Base-by-base conservation (phyloP, 129 eudicot species). In the Centella asiatica region DNA sequence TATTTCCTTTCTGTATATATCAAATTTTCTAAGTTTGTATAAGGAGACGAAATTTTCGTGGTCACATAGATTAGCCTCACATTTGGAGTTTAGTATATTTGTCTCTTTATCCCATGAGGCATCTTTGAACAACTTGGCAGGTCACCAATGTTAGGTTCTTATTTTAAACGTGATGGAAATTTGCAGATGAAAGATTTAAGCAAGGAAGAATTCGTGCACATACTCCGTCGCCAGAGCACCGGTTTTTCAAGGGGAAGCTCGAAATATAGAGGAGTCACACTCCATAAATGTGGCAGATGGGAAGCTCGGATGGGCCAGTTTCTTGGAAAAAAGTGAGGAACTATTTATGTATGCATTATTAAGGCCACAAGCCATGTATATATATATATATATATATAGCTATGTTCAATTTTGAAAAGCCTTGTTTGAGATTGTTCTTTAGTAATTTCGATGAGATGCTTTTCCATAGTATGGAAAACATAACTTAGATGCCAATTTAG, bases 241-340 rank as follows among this genome's bases (percentile, higher is more conserved):
- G 96, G 93, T 2, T 84, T 87, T 40, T 72, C 95, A 17, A 76
- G 92, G 45, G 95, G 95, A 32, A 83, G 81, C 67, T 83, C 95
- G 2, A 87, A 83, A 46, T 87, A 83, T 60, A 75, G 92, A 76
- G 95, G 95, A 31, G 95, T 87, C n/a, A 83, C 95, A 1, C 60
- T 87, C 36, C 95, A 83, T 64, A 87, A 87, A 71, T 87, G 93
- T 71, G 95, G 95, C 65, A 70, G 83, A 81, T 87, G 95, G 96
- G 96, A 88, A 74, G 96, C 96, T 61, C 79, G 96, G 46, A 88
- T 81, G 93, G 96, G 96, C 36, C 96, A 87, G 66, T 80, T 87
- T 14, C 75, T 81, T 39, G 93, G 95, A 69, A 87, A 87, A 75
- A 87, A 87, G 95, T 87, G 57, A 83, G 87, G 45, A 51, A 55